phyloP scores from a whole-genome alignment of 345 rosid species.

The Dovyalis caffra region DNA sequence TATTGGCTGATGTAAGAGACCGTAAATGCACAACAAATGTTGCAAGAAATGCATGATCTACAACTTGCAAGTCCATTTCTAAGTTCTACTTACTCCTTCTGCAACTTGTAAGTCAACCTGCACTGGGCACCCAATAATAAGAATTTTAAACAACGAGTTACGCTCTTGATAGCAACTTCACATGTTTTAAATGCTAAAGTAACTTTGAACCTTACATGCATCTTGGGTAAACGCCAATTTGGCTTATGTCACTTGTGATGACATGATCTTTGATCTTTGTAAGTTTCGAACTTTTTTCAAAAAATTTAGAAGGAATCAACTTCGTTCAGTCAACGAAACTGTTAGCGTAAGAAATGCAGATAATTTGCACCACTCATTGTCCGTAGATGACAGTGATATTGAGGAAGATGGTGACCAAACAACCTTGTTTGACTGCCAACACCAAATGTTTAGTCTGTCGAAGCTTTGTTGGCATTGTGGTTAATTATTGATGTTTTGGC shows the following conservation, averaged over 20 bases:
- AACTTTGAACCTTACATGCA: background rate
- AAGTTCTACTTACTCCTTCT: background rate
- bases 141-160: background rate
- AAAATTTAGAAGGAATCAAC: background rate
- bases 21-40: too few relatives aligned
- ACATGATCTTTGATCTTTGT: background rate
- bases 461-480: background rate
- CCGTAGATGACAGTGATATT: background rate
- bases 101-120: background rate
- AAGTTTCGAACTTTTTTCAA: background rate
- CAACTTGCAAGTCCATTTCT: background rate
- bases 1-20: too few relatives aligned
- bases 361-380: background rate
- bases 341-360: background rate
- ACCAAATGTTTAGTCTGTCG: background rate
- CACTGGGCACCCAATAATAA: background rate
- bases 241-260: background rate
- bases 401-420: background rate
- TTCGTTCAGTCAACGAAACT: background rate
- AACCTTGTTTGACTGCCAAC: background rate
- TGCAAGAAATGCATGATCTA: background rate
- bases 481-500: background rate
- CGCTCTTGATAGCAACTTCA: background rate
- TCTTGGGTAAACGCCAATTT: background rate
- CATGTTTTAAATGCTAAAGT: background rate